A percentile compares a stretch with the other conserved stretches of the same genome.
phyloP scores from a whole-genome alignment of 1,139 yeast species.

The Yamadazyma blattariae region DNA sequence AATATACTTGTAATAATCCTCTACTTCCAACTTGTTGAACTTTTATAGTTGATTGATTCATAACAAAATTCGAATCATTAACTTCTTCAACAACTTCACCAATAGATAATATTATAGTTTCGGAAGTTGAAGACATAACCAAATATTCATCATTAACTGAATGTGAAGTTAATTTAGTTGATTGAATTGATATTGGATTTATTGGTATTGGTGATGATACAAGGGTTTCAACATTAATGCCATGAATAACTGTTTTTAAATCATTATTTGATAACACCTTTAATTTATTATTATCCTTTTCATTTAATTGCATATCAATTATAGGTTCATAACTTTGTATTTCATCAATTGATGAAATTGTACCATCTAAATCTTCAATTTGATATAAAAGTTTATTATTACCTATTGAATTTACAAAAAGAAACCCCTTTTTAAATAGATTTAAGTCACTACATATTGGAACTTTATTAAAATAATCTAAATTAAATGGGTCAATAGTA shows the following conservation, averaged over 20 bases:
- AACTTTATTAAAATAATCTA: slow-evolving; percentile 70
- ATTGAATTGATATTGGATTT: slow-evolving; percentile 57
- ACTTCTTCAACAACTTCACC: slow-evolving; percentile 83
- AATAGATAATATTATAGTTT: slow-evolving; percentile 71
- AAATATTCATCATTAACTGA: slow-evolving; percentile 62
- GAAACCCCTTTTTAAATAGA: slow-evolving; percentile 71
- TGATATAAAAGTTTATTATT: slow-evolving; percentile 70
- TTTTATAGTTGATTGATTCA: slow-evolving; percentile 60
- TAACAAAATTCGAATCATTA: slow-evolving; percentile 57
- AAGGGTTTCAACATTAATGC: slow-evolving; percentile 56
- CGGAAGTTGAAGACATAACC: slow-evolving; percentile 62
- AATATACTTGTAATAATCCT: slow-evolving; percentile 71
- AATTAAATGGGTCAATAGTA: slow-evolving; percentile 37
- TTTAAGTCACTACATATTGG: slow-evolving; percentile 54
- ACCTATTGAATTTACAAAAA: slow-evolving; percentile 63
- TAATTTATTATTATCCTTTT: slow-evolving; percentile 23
- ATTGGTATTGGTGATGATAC: slow-evolving; percentile 74
- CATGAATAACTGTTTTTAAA: slow-evolving; percentile 55
- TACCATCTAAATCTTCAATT: slow-evolving; percentile 68
- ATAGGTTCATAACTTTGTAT: slow-evolving; percentile 59
- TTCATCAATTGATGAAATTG: slow-evolving; percentile 53
- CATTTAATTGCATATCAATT: slow-evolving; percentile 43
- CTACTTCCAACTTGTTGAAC: slow-evolving; percentile 66
- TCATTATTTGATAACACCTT: slow-evolving; percentile 35
- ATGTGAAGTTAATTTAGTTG: slow-evolving; percentile 45